phyloP scores from a whole-genome alignment of 805 yeast genomes.

The Danielia reshetovae region DNA sequence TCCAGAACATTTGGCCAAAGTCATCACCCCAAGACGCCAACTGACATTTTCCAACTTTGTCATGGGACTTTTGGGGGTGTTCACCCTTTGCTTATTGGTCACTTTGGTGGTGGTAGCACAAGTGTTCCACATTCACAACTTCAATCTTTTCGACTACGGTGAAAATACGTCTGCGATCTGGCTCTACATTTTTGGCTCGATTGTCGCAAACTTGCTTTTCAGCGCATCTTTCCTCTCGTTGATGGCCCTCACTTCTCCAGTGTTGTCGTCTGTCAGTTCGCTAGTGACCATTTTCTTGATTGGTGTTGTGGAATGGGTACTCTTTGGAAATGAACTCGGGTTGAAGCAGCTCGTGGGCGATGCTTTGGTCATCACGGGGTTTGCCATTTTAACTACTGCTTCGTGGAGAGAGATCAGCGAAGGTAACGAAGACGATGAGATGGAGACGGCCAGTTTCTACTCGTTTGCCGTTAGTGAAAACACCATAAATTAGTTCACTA shows the following conservation, averaged over 20 bases:
- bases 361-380: slow-evolving; percentile 63
- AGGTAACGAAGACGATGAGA: slow-evolving; percentile 43
- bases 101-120: slow-evolving; percentile 47
- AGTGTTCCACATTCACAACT: slow-evolving; percentile 51
- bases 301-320: slow-evolving; percentile 68
- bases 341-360: slow-evolving; percentile 65
- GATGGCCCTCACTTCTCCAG: slow-evolving; percentile 84
- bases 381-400: slow-evolving; percentile 58
- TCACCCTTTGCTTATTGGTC: slow-evolving; percentile 50
- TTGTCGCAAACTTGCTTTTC: slow-evolving; percentile 61
- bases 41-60: slow-evolving; percentile 77
- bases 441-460: slow-evolving; percentile 38
- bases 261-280: slow-evolving; percentile 62
- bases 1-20: slow-evolving; percentile 47
- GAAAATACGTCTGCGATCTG: slow-evolving; percentile 35
- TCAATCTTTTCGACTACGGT: slow-evolving; percentile 50
- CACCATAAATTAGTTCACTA: slow-evolving; percentile 6
- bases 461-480: slow-evolving; percentile 37
- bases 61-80: slow-evolving; percentile 63
- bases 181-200: slow-evolving; percentile 47
- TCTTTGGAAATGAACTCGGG: slow-evolving; percentile 58
- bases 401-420: slow-evolving; percentile 63
- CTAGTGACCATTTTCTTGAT: slow-evolving; percentile 75
- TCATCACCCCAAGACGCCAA: slow-evolving; percentile 56
- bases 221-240: slow-evolving; percentile 69